Base-by-base conservation (phyloP, 2,329 filamentous ascomycete genomes). In the Orbilia quercus region DNA sequence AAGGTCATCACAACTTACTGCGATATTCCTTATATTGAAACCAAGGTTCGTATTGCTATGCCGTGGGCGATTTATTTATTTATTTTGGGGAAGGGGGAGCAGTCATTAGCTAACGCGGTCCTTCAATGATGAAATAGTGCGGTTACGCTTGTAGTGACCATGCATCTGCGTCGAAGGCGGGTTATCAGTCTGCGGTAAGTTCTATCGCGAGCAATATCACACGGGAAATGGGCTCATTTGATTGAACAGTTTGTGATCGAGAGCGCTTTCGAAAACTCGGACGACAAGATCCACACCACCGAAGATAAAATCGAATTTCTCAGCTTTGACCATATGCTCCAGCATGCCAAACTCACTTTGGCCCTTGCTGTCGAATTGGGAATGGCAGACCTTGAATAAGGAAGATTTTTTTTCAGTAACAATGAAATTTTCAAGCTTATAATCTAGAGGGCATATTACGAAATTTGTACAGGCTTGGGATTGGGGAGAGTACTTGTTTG, bases 261-360 rank as follows among this genome's bases (percentile, higher is more conserved):
- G 82, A 88, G 87, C 18, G 85, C 86, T 44, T 91, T 91, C 79
- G 86, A 87, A 79, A 40, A 87, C 76, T 86, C 84, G 6, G 86
- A 91, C 78, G 84, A 86, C 76, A 86, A 90, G 76, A 91, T 92
- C 64, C 89, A 91, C 79, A 86, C 85, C 18, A 87, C 87, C 0
- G 87, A 90, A 38, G 90, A 92, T 79, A 84, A 84, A 77, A 88
- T 92, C 75, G 87, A 91, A 78, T 89, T 87, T 75, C 82, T 92
- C 38, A 90, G 88, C 77, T 96, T 96, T 79, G 88, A 93, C 79
- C 92, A 96, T 80, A 96, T 96, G 92, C 84, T 95, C 34, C 89
- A 96, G 82, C 92, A 96, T 81, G 91, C 91, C 20, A 89, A 88
- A 80, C 85, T 96, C 85, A 95, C 91, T 0, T 83, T 96, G 31